phyloP scores from a whole-genome alignment of 2,329 filamentous ascomycete genomes.

The Paramyrothecium sp. region DNA sequence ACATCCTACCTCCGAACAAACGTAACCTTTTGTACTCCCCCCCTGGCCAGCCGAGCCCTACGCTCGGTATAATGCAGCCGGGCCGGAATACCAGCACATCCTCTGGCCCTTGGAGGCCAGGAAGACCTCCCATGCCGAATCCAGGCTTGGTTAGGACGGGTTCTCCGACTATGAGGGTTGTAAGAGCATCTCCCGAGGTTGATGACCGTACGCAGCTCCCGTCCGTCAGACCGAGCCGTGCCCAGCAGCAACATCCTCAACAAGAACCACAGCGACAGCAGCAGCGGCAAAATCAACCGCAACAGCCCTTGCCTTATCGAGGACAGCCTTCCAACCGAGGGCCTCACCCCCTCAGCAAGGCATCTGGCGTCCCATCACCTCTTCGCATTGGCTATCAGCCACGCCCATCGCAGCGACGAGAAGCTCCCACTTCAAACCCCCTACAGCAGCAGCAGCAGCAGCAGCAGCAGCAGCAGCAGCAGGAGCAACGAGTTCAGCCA shows the following conservation, averaged over 20 bases:
- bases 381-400: background rate
- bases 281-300: constrained; percentile 12
- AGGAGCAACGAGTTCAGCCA: constrained; percentile 15
- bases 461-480: constrained; percentile 16
- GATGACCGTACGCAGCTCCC: constrained; percentile 16
- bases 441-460: constrained; percentile 13
- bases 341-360: background rate
- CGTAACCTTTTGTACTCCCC: constrained; percentile 25
- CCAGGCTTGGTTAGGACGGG: constrained; percentile 18
- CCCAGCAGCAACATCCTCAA: constrained; percentile 10
- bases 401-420: background rate
- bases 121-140: constrained; percentile 12
- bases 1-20: background rate
- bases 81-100: constrained; percentile 1
- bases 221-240: constrained; percentile 12
- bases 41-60: constrained; percentile 41
- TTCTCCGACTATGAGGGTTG: constrained; percentile 35
- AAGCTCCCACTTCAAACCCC: no score
- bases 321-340: background rate
- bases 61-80: constrained; percentile 31
- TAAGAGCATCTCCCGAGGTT: constrained; percentile 30
- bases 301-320: constrained; percentile 7
- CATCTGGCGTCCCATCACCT: background rate
- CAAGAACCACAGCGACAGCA: constrained; percentile 14
- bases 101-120: constrained; percentile 5